These are phyloP conservation scores for Cymbidium sinense DNA, from an alignment of 106 monocot species.

Conservation along the genomic window DNA sequence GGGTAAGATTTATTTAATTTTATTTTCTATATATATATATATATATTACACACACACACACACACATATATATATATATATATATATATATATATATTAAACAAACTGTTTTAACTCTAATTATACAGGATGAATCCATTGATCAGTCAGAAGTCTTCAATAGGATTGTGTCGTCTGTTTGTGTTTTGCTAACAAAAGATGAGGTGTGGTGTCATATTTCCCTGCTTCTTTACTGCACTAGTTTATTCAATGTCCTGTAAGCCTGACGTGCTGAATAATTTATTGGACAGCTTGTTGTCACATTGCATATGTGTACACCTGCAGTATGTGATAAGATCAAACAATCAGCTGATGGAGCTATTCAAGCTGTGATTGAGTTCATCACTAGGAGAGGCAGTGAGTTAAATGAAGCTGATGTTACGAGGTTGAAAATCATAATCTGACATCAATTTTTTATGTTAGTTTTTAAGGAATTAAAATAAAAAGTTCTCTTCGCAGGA, in stretches of 20 bases:
- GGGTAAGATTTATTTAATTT: slow-evolving; percentile 37
- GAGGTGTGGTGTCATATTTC: slow-evolving; percentile 40
- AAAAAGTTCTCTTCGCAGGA: slow-evolving; percentile 35
- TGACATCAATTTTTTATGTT: slow-evolving; percentile 1
- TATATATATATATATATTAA: background rate
- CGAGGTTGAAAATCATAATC: slow-evolving; percentile 42
- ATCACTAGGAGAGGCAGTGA: slow-evolving; percentile 76
- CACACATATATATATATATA: background rate
- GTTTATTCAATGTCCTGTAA: background rate
- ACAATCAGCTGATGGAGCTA: slow-evolving; percentile 89
- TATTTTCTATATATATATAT: background rate
- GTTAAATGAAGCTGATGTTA: slow-evolving; percentile 70
- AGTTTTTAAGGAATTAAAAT: background rate
- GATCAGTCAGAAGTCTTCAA: slow-evolving; percentile 94
- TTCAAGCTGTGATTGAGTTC: slow-evolving; percentile 86
- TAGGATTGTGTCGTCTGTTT: slow-evolving; percentile 75
- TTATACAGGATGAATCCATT: slow-evolving; percentile 87
- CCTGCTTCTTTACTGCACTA: background rate
- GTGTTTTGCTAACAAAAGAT: slow-evolving; percentile 75
- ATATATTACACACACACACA: no score
- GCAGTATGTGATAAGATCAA: slow-evolving; percentile 93
- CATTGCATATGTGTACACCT: slow-evolving; percentile 57
- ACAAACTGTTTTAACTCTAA: slow-evolving; percentile 2
- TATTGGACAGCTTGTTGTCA: slow-evolving; percentile 66
- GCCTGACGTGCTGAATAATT: slow-evolving; percentile 3